Evolutionary conservation across 2,329 filamentous ascomycete species (phyloP), one percentile per base, ranked within the genome.

Genomic region (Curvularia eragrostidis): DNA sequence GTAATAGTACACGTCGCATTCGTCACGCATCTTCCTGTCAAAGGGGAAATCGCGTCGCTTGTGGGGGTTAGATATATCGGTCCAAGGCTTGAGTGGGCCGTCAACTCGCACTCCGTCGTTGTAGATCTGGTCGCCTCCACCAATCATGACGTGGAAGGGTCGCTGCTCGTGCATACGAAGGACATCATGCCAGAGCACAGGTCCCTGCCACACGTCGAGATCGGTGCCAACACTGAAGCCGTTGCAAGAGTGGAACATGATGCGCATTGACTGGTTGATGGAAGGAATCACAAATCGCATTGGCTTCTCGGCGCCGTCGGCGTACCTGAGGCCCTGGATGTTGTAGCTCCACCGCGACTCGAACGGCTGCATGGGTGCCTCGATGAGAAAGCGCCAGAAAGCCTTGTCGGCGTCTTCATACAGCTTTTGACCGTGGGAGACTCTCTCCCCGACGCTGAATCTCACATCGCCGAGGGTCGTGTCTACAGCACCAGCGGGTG

Each of bases 61-160:
- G 65, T 83, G 80, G 0, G 86, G 86, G 64, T 87, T 88, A 24
- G 66, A 65, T 63, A 89, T 88, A 46, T 81, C 78, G 0, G 86
- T 88, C 87, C 87, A 89, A 5, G 78, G 70, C 67, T 86, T 87
- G 61, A 98, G 79, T 1, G 94, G 94, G 0, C 93, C 94, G 50
- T 88, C 82, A 1, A 97, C 91, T 62, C 94, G 86, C 64, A 98
- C 91, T 23, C 91, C 91, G 54, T 89, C 87, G 64, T 89, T 88
- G 77, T 89, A 89, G 65, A 89, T 87, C 78, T 97, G 94, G 72
- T 98, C 94, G 58, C 94, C 94, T 56, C 94, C 94, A 51, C 94
- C 94, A 61, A 97, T 85, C 88, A 89, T 91, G 64, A 87, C 84
- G 69, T 87, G 85, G 73, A 89, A 87, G 7, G 86, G 85, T 62